These are phyloP conservation scores for Helianthus tuberosus DNA, from an alignment of 129 eudicot species.

Conservation along the genomic window DNA sequence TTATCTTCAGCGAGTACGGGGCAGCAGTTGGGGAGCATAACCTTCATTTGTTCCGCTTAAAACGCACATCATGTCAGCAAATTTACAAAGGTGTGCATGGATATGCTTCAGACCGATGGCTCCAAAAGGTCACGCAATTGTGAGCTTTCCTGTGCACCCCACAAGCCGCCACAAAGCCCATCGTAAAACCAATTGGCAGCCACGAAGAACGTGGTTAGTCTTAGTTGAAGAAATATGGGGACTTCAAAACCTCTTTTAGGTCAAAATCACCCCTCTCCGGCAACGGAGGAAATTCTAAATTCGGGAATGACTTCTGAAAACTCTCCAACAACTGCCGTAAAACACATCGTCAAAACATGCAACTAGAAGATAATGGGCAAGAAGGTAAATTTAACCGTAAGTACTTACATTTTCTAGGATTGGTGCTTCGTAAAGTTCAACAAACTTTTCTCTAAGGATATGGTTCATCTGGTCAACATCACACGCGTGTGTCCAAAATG, in stretches of 20 bases:
- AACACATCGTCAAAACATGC: constrained; percentile 13
- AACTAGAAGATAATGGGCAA: not conserved
- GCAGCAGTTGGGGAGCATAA: constrained; percentile 3
- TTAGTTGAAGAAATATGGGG: constrained; percentile 94
- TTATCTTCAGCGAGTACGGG: constrained; percentile 6
- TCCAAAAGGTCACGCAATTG: not conserved
- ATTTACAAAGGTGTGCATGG: constrained; percentile 35
- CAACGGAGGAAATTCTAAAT: constrained; percentile 76
- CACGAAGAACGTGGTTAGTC: constrained; percentile 26
- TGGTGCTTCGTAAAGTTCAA: constrained; percentile 92
- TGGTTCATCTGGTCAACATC: constrained; percentile 89
- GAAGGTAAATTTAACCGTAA: not conserved
- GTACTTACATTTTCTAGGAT: constrained; percentile 82
- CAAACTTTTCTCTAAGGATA: constrained; percentile 91
- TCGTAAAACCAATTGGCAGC: constrained; percentile 28
- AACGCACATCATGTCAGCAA: constrained; percentile 25
- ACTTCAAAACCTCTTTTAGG: constrained; percentile 78
- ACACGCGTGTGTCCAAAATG: constrained; percentile 99
- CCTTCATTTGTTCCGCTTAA: constrained; percentile 11
- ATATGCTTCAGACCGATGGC: not conserved
- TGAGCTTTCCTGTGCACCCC: not conserved
- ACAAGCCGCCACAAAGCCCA: not conserved
- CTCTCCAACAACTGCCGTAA: constrained; percentile 66
- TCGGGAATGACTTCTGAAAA: constrained; percentile 74
- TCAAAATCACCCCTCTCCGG: constrained; percentile 98